Base-by-base conservation (phyloP, 306 rosid genomes). In the Cicer chorassanicum region DNA sequence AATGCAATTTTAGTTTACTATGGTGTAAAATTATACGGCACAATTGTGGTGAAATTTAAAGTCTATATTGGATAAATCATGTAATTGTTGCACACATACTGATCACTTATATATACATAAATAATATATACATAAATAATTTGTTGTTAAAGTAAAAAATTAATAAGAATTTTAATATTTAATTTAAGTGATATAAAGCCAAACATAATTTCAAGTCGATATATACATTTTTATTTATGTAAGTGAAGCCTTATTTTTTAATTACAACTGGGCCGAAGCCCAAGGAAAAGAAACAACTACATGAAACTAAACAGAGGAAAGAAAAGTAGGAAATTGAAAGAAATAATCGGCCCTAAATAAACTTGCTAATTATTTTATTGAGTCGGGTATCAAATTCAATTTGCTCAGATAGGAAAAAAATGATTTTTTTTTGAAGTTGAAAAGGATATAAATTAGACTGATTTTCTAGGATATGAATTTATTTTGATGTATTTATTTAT, bases 391-490 rank as follows among this genome's bases (percentile, higher is more conserved):
- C 2, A 12, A 61, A 36, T 61, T 54, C 6, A 8, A 16, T 2
- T 54, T 54, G 1, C 11, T 18, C 12, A 12, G 8, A 29, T 6
- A 29, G 18, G 42, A 13, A 59, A 29, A 12, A 29, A 11, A 0
- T 5, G 0, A 55, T 59, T 1, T 60, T 12, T 1, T 45, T 9
- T 5, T 24, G 3, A 54, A 8, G 60, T 8, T 54, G 34, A 54
- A 14, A 50, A 50, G 7, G 21, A 12, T 10, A 15, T 51, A 51
- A 51, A 40, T 54, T 39, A 41, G 43, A 7, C 9, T 16, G 55
- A 72, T 57, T 73, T n/a, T 4, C 13, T 19, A 19, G 43, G 55
- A 72, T 57, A 29, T 43, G 10, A 24, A 57, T 57, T 72, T 21
- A 57, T 43, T 57, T 57, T 57, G 36, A 36, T 13, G 29, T 40